A percentile compares a stretch with the other conserved stretches of the same genome.
phyloP scores from a whole-genome alignment of 163 green algal genomes.

The Volvox carteri region DNA sequence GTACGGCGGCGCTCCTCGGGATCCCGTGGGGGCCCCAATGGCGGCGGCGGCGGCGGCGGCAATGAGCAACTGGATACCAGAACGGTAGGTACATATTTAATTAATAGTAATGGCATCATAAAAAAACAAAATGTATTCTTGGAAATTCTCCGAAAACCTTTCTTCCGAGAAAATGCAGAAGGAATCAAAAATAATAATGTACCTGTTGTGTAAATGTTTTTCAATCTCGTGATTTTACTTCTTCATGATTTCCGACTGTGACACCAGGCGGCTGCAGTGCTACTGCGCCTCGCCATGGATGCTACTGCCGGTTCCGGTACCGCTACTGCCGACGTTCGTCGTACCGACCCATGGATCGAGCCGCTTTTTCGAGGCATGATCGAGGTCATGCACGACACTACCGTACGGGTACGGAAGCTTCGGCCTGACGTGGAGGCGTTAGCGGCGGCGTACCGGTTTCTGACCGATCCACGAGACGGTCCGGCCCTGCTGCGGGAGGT shows the following conservation, averaged over 20 bases:
- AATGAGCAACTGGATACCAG: conserved; percentile 11
- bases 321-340: neutral
- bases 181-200: no score
- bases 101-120: no score
- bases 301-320: neutral
- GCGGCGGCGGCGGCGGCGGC: neutral
- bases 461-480: conserved; percentile 20
- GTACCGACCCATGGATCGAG: conserved; percentile 29
- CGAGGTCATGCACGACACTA: conserved; percentile 48
- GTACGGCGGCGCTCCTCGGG: neutral
- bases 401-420: conserved; percentile 31
- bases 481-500: conserved; percentile 44
- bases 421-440: conserved; percentile 28
- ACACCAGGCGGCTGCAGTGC: conserved; percentile 14
- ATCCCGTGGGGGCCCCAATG: neutral
- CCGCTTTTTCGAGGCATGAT: conserved; percentile 43
- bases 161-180: no score
- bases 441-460: conserved; percentile 23
- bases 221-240: no score
- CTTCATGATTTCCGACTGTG: no score
- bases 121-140: no score
- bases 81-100: no score
- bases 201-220: no score
- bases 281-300: neutral
- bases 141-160: no score